Percentiles rank a stretch among this genome's conserved stretches.
Conservation (phyloP, 2,329 filamentous ascomycete genomes). For the Lasiodiplodia gonubiensis region DNA sequence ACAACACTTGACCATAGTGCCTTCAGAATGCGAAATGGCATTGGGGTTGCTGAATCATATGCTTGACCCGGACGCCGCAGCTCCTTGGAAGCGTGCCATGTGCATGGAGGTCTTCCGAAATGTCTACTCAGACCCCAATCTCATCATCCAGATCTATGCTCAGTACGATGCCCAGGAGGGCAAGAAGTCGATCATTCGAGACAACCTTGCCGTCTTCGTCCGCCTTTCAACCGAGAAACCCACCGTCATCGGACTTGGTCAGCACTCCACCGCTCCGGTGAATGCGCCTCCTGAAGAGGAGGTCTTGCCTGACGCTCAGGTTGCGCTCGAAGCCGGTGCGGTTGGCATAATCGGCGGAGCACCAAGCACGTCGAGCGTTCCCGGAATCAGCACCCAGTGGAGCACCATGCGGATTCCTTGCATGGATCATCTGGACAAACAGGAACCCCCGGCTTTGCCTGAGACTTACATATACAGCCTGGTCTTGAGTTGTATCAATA, state of each 20-base stretch:
- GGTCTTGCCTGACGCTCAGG: constrained; percentile 73
- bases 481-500: constrained; percentile 85
- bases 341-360: constrained; percentile 82
- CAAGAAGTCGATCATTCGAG: constrained; percentile 77
- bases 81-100: constrained; percentile 83
- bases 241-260: constrained; percentile 81
- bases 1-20: constrained; percentile 75
- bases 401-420: constrained; percentile 85
- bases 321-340: constrained; percentile 86
- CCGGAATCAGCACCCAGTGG: constrained; percentile 88
- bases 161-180: constrained; percentile 77
- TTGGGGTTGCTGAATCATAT: constrained; percentile 82
- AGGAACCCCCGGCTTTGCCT: constrained; percentile 79
- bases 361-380: constrained; percentile 62
- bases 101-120: constrained; percentile 91
- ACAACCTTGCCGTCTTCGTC: constrained; percentile 88
- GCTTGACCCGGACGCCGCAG: constrained; percentile 79
- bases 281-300: constrained; percentile 62
- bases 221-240: constrained; percentile 91
- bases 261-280: constrained; percentile 80
- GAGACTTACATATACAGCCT: constrained; percentile 95
- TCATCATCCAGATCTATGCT: constrained; percentile 80
- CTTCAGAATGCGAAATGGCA: constrained; percentile 81
- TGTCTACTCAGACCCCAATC: constrained; percentile 78
- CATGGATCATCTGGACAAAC: constrained; percentile 93